Base-by-base conservation (phyloP, 257 asterid genomes). In the Jaltomata sinuosa region DNA sequence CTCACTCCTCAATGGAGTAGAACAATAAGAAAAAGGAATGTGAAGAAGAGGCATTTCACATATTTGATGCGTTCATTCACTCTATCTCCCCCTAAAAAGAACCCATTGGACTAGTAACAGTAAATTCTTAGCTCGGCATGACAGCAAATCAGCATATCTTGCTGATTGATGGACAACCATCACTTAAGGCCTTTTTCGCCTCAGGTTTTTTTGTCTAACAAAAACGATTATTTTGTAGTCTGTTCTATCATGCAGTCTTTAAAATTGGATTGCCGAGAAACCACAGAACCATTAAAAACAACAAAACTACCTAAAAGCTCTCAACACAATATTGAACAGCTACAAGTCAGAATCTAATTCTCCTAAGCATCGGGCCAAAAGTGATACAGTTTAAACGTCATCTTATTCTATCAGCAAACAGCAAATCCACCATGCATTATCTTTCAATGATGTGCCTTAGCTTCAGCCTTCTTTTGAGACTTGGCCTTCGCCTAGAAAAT, bases 381-480 rank as follows among this genome's bases (percentile, higher is more conserved):
- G 81, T 67, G 25, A 83, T 18, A 47, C 65, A 67, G 42, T 36
- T 83, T 29, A 31, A 83, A 4, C 53, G 11, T 8, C n/a, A 50
- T 32, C 47, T 42, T 82, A 64, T 65, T 65, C 45, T 32, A 64
- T 49, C 79, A 31, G 40, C 40, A 62, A 18, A 21, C 27, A 29
- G 45, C 50, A 49, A 36, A 53, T 65, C 85, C 85, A 27, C 50
- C 29, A 29, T 47, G 22, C 1, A 25, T 21, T 19, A 57, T 12
- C 42, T 59, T 34, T 84, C 80, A 84, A 29, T 84, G 81, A 49
- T 65, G 87, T 79, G 87, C 87, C 84, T 84, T 79, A 55, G 80
- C 84, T 64, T 79, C 87, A 5, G 84, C 69, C 52, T 84, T 84
- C 78, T 50, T 62, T 29, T 84, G 81, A 64, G 87, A 79, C 40